Evolutionary conservation across 352 stramenopile genomes (phyloP).

Genomic region (Phytophthora niederhauseri): DNA sequence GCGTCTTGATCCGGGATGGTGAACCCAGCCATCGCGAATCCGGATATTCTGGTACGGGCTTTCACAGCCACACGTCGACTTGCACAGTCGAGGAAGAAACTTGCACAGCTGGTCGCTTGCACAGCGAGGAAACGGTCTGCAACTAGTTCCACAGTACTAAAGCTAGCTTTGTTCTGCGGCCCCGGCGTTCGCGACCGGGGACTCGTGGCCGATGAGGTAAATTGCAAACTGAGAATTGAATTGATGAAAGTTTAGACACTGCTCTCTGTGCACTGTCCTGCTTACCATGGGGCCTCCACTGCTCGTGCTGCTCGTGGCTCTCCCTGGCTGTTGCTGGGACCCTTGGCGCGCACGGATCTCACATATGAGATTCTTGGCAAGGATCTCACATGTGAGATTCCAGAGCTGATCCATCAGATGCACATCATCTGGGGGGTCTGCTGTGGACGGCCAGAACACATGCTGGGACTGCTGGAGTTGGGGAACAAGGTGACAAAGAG

Average conservation of each 20-base stretch:
- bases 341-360: too few relatives aligned
- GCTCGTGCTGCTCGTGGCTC: too few relatives aligned
- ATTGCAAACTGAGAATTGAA: too few relatives aligned
- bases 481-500: too few relatives aligned
- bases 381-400: conserved; percentile 4
- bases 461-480: neutral
- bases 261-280: too few relatives aligned
- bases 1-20: neutral
- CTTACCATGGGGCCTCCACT: too few relatives aligned
- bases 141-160: too few relatives aligned
- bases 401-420: conserved; percentile 6
- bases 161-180: neutral
- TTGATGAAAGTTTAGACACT: too few relatives aligned
- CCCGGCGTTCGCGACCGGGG: neutral
- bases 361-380: neutral
- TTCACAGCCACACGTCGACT: neutral
- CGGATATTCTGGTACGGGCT: neutral
- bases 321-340: too few relatives aligned
- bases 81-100: neutral
- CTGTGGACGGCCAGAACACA: neutral
- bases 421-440: conserved; percentile 5
- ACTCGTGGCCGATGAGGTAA: neutral
- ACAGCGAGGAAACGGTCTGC: too few relatives aligned
- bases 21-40: neutral
- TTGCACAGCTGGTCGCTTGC: neutral